These are phyloP conservation scores for Boletales sp. DNA, from an alignment of 768 basidiomycete genomes.

Conservation along the genomic window DNA sequence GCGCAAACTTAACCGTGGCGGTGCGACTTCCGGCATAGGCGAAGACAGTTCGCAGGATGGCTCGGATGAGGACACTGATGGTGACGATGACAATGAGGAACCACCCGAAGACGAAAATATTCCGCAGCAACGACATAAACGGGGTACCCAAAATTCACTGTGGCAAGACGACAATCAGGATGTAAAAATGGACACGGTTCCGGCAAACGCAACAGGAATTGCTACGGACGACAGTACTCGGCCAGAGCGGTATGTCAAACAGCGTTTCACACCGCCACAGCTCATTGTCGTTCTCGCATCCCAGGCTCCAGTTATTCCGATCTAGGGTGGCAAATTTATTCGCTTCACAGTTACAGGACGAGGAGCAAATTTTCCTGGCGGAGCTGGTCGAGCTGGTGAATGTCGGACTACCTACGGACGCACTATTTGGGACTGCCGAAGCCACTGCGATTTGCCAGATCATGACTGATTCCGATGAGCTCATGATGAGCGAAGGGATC, in stretches of 20 bases:
- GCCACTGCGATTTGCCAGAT: conserved; percentile 65
- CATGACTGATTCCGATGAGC: conserved; percentile 71
- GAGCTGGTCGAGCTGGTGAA: conserved; percentile 76
- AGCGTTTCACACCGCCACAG: neutral
- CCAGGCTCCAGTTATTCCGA: conserved; percentile 79
- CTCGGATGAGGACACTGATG: conserved; percentile 36
- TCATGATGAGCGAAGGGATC: conserved; percentile 86
- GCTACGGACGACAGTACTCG: conserved; percentile 42
- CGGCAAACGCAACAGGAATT: conserved; percentile 35
- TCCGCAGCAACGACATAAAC: conserved; percentile 35
- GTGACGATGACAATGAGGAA: conserved; percentile 48
- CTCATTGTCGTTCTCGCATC: conserved; percentile 1
- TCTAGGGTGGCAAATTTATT: conserved; percentile 70
- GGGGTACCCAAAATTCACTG: conserved; percentile 47
- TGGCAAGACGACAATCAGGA: conserved; percentile 71
- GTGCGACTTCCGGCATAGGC: conserved; percentile 47
- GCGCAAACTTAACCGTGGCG: conserved; percentile 77
- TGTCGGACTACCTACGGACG: conserved; percentile 60
- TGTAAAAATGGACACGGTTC: conserved; percentile 54
- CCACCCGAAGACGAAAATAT: conserved; percentile 46
- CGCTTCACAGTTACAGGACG: conserved; percentile 62
- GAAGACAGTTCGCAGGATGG: conserved; percentile 42
- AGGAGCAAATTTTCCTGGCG: conserved; percentile 70
- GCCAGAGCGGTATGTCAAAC: conserved; percentile 56
- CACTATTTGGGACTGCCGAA: conserved; percentile 78